These are phyloP conservation scores for Fraxinus xanthoxyloides DNA, from an alignment of 305 asterid species.

Conservation along the genomic window DNA sequence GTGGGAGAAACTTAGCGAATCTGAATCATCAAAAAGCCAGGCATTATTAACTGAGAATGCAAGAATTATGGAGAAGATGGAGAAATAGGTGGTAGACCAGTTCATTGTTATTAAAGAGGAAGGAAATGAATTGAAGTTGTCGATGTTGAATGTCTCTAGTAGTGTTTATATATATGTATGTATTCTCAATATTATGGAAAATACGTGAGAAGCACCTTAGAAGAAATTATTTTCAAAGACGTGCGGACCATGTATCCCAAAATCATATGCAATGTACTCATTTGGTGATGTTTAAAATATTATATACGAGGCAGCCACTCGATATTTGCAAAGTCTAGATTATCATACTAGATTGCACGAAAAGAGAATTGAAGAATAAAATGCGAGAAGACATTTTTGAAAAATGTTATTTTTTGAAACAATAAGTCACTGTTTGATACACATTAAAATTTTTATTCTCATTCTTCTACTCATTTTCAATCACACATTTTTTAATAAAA, in stretches of 20 bases:
- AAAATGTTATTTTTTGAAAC: background rate
- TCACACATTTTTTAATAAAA: no score
- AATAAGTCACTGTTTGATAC: no score
- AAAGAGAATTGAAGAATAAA: background rate
- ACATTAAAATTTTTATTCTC: no score
- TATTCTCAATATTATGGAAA: background rate
- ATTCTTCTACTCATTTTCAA: no score
- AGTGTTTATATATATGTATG: background rate
- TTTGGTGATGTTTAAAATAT: background rate
- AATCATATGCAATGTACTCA: background rate
- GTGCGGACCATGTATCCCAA: slow-evolving; percentile 7
- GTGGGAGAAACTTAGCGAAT: slow-evolving; percentile 39
- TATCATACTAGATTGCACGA: background rate
- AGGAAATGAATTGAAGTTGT: background rate
- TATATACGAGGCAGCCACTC: background rate
- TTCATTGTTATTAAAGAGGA: background rate
- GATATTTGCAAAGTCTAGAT: background rate
- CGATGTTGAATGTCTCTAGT: background rate
- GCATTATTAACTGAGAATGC: background rate
- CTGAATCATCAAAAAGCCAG: slow-evolving; percentile 12
- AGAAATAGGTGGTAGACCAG: background rate
- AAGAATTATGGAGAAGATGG: background rate
- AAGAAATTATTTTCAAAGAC: background rate
- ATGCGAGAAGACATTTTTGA: background rate
- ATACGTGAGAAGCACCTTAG: slow-evolving; percentile 14